Evolutionary conservation across 129 eudicot genomes (phyloP).

Genomic region (Gnaphalium uliginosum): DNA sequence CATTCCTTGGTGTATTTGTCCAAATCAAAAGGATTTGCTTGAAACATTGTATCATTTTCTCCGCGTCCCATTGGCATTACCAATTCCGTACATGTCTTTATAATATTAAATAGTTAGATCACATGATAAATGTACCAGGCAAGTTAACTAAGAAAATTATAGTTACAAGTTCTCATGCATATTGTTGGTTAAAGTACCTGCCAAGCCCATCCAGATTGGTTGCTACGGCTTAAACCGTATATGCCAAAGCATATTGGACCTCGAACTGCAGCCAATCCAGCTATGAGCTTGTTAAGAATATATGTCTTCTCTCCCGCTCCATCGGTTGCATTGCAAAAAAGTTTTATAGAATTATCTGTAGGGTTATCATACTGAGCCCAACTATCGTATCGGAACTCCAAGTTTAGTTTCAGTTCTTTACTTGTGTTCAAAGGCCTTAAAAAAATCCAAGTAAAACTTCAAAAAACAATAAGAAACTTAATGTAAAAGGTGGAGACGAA

Average conservation of each 20-base stretch:
- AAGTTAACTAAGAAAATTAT: background rate
- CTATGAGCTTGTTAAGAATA: constrained; percentile 29
- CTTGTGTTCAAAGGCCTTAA: constrained; percentile 38
- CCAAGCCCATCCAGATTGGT: constrained; percentile 25
- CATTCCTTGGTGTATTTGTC: constrained; percentile 28
- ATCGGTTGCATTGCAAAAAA: constrained; percentile 36
- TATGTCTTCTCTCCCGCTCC: constrained; percentile 19
- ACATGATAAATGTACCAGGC: too few species aligned
- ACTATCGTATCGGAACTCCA: background rate
- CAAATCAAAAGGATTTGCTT: constrained; percentile 34
- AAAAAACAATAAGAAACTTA: background rate
- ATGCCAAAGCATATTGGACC: background rate
- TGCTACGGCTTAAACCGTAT: background rate
- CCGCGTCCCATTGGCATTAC: constrained; percentile 41
- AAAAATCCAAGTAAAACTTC: background rate
- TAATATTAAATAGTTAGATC: background rate
- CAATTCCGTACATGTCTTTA: constrained; percentile 41
- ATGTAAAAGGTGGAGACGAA: background rate
- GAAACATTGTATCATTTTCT: constrained; percentile 39
- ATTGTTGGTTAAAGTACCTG: constrained; percentile 22
- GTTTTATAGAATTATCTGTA: background rate
- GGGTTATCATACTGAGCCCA: constrained; percentile 33
- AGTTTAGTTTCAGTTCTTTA: constrained; percentile 12
- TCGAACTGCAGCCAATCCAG: background rate
- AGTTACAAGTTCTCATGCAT: too few species aligned